phyloP scores from a whole-genome alignment of 352 stramenopile species.

The Pythium folliculosum region DNA sequence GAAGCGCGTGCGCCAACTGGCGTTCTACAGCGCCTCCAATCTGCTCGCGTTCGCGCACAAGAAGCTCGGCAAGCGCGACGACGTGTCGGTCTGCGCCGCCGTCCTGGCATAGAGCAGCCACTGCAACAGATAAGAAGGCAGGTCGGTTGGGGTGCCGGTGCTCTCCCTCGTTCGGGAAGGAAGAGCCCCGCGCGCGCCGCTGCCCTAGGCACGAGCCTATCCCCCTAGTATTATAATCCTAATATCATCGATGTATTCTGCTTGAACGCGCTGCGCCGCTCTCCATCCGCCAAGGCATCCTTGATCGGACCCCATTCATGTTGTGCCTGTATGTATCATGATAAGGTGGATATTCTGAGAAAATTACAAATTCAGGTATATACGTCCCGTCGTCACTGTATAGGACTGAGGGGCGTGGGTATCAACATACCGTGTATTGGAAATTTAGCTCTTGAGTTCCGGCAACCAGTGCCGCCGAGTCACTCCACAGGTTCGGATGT shows the following conservation, averaged over 20 bases:
- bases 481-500: not conserved
- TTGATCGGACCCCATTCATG: no score
- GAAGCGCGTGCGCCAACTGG: conserved; percentile 80
- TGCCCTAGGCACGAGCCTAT: not conserved
- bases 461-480: conserved; percentile 1
- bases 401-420: not conserved
- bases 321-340: not conserved
- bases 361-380: not conserved
- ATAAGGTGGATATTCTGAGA: not conserved
- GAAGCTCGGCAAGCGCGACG: conserved; percentile 85
- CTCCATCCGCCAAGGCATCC: no score
- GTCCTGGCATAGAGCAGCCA: conserved; percentile 56
- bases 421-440: conserved; percentile 20
- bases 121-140: conserved; percentile 1
- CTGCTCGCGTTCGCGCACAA: conserved; percentile 89
- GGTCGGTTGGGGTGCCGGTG: not conserved
- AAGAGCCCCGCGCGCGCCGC: not conserved
- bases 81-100: conserved; percentile 84
- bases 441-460: not conserved
- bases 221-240: conserved; percentile 19
- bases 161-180: not conserved
- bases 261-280: not conserved
- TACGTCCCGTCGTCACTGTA: no score
- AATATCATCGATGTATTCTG: conserved; percentile 23
- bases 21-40: conserved; percentile 89